phyloP scores from a whole-genome alignment of 108 stramenopile genomes.

The Cyclotella cryptica region DNA sequence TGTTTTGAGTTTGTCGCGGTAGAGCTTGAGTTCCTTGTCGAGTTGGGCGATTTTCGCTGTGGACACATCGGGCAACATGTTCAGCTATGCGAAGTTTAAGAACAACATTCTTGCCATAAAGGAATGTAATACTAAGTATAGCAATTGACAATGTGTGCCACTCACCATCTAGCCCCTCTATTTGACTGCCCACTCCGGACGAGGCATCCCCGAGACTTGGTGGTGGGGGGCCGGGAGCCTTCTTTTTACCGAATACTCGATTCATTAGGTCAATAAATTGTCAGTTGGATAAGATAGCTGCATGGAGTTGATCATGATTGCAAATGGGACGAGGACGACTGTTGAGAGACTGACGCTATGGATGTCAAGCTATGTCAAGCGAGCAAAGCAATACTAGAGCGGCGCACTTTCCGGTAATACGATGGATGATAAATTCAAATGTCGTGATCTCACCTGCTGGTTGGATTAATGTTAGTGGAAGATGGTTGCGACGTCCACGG shows the following conservation, averaged over 20 bases:
- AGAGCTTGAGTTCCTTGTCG: constrained; percentile 79
- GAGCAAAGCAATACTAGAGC: no score
- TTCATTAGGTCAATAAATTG: constrained; percentile 62
- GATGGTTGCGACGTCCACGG: no score
- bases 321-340: no score
- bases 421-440: no score
- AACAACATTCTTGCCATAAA: not conserved
- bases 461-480: no score
- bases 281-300: no score
- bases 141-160: not conserved
- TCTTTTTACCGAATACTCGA: constrained; percentile 90
- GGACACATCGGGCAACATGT: not conserved
- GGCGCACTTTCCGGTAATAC: no score
- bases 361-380: no score
- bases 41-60: constrained; percentile 73
- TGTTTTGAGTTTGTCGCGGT: constrained; percentile 90
- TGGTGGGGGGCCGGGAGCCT: constrained; percentile 70
- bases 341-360: no score
- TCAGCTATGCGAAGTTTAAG: not conserved
- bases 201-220: constrained; percentile 84
- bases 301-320: no score
- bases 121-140: not conserved
- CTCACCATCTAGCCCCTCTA: constrained; percentile 77
- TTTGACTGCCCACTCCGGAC: constrained; percentile 63
- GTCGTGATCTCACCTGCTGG: no score